Evolutionary conservation across 805 yeast species (phyloP).

Genomic region (Monosporozyma unispora): DNA sequence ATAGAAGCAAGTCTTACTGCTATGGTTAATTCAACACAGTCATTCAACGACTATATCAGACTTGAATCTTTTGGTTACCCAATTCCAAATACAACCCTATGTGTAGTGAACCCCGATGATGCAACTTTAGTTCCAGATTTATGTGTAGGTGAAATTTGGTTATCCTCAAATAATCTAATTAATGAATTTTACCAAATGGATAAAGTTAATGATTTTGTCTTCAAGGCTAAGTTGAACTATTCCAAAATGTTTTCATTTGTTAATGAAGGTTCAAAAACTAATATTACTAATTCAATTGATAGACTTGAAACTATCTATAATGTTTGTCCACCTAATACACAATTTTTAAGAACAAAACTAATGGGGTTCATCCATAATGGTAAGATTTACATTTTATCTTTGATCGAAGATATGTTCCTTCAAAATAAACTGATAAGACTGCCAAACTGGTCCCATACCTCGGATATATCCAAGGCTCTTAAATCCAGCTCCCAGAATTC

Average conservation of each 20-base stretch:
- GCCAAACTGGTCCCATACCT: slow-evolving; percentile 31
- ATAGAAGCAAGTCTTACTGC: slow-evolving; percentile 27
- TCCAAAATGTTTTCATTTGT: slow-evolving; percentile 20
- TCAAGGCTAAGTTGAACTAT: slow-evolving; percentile 27
- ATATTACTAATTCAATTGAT: slow-evolving; percentile 12
- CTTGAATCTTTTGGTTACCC: slow-evolving; percentile 94
- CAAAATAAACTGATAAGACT: slow-evolving; percentile 38
- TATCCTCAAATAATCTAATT: slow-evolving; percentile 84
- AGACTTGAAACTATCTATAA: slow-evolving; percentile 22
- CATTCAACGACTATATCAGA: slow-evolving; percentile 44
- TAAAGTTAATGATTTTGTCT: slow-evolving; percentile 29
- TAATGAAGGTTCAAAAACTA: neutral
- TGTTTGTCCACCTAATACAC: slow-evolving; percentile 20
- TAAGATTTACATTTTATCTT: slow-evolving; percentile 77
- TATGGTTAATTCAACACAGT: slow-evolving; percentile 25
- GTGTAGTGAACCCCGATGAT: slow-evolving; percentile 91
- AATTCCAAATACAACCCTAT: slow-evolving; percentile 85
- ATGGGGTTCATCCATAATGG: slow-evolving; percentile 85
- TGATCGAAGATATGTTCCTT: slow-evolving; percentile 83
- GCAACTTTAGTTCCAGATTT: slow-evolving; percentile 60
- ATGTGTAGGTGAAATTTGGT: slow-evolving; percentile 95
- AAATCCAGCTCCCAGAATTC: neutral
- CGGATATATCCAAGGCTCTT: slow-evolving; percentile 20
- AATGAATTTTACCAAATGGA: slow-evolving; percentile 36
- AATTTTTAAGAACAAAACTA: slow-evolving; percentile 78